Evolutionary conservation across 768 basidiomycete genomes (phyloP), one percentile per base, ranked within the genome.

Genomic region (Pulveroboletus sp.): DNA sequence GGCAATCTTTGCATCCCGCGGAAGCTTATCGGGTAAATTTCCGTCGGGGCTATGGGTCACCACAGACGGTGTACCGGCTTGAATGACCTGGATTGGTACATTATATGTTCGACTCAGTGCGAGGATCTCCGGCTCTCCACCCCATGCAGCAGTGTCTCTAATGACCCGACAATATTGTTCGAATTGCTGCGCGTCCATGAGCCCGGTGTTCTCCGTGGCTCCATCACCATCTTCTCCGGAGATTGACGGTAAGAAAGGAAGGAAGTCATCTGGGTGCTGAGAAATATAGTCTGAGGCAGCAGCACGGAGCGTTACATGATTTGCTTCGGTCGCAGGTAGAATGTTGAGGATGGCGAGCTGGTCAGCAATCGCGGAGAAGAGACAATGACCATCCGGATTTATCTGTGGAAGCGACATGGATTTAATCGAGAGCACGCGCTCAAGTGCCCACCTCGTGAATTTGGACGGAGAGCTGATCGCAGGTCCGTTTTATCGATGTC

Each of bases 101-200:
- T 84, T 78, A 66, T 80, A 97, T 25, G 83, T 81, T 43, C 85
- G 76, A 62, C 87, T 85, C 14, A 98, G 73, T 4, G 97, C 97
- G 57, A 88, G 76, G 27, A 99, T 93, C 76, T 98, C 97, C 7
- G 93, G 94, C 71, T 98, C 94, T 31, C 97, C 95, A 41, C 97
- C 97, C 97, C 97, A 98, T 25, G 84, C 79, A n/a, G 82, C 85
- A 20, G 93, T 94, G 63, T 86, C 77, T 35, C 83, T 82, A 24
- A 99, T 84, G 11, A 77, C 74, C 47, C 71, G 67, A 64, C 94
- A 97, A 64, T 99, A 98, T 45, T 72, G 70, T 42, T 78, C 71
- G 58, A 88, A 92, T 60, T 84, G 75, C 37, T 66, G 62, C 19
- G 71, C 74, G 11, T 74, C 79, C 84, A 97, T 93, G 10, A 92